A percentile compares a stretch with the other conserved stretches of the same genome.
phyloP scores from a whole-genome alignment of 2,329 filamentous ascomycete species.

The Ophiostoma populinum region DNA sequence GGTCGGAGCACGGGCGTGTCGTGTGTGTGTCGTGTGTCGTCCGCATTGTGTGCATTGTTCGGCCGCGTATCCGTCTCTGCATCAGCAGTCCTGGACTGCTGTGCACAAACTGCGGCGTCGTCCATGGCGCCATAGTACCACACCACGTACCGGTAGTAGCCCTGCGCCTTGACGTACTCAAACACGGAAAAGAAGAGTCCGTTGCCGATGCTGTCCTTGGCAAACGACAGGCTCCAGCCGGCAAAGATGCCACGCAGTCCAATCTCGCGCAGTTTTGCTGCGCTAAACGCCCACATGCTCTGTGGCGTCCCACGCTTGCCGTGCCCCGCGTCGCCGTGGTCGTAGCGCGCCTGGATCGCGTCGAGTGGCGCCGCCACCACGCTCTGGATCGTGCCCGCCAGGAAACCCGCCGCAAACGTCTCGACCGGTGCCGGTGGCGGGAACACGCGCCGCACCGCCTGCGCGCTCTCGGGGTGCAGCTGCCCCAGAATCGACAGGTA shows the following conservation, averaged over 20 bases:
- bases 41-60: conserved; percentile 19
- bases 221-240: conserved; percentile 50
- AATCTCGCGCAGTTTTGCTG: conserved; percentile 51
- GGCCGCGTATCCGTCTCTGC: conserved; percentile 28
- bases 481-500: conserved; percentile 53
- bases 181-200: conserved; percentile 61
- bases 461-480: conserved; percentile 46
- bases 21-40: conserved; percentile 11
- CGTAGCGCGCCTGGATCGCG: conserved; percentile 57
- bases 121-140: conserved; percentile 49
- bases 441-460: conserved; percentile 43
- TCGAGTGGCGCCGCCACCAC: conserved; percentile 58
- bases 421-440: conserved; percentile 46
- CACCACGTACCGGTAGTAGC: conserved; percentile 53
- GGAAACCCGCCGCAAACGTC: conserved; percentile 52
- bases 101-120: conserved; percentile 25
- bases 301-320: conserved; percentile 19
- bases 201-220: conserved; percentile 52
- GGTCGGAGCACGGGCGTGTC: conserved; percentile 30
- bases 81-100: conserved; percentile 6
- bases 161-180: conserved; percentile 59
- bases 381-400: conserved; percentile 53
- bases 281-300: conserved; percentile 59
- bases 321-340: conserved; percentile 26
- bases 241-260: conserved; percentile 56